Base-by-base conservation (phyloP, 208 protist genomes). In the Trypanosoma lewisi region DNA sequence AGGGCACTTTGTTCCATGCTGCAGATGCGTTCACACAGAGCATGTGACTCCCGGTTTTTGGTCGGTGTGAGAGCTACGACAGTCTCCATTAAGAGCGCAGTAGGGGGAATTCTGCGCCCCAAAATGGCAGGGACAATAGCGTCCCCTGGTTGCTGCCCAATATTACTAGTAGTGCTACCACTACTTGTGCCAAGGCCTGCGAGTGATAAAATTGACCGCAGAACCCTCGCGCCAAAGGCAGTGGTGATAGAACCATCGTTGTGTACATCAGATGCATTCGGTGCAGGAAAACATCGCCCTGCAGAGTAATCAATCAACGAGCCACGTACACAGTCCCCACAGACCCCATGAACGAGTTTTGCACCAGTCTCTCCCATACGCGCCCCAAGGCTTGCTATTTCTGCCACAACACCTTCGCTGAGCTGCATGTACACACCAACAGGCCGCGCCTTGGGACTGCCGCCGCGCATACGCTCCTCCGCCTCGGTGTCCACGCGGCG, bases 311-410 rank as follows among this genome's bases (percentile, higher is more conserved):
- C 80, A 7, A 79, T 25, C 44, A 91, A 19, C 12, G 55, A 70
- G 4, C 84, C 84, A 14, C 56, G 39, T 21, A 75, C 21, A 57
- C 79, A 82, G 54, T 91, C 84, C 27, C 69, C 54, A 33, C 57
- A 63, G 3, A 86, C 54, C n/a, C 84, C 81, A 39, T 71, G 59
- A 4, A 73, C 70, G 42, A 91, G 74, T 16, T 33, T 21, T 21
- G 44, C 37, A 23, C 84, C 84, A 16, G 75, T 71, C 17, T 51
- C 48, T n/a, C 76, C 72, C 76, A 84, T 84, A 25, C 76, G 76
- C 37, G 86, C 52, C 8, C 68, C 78, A 6, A 85, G 44, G 3
- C 76, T 67, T 36, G 58, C 66, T 54, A 79, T 45, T 66, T 78
- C 79, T n/a, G 21, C 60, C 27, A 83, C 68, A 25, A 83, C 66